Percentiles rank a stretch among this genome's conserved stretches.
Conservation (phyloP, 2,329 filamentous ascomycete genomes). For the Coniella lustricola region DNA sequence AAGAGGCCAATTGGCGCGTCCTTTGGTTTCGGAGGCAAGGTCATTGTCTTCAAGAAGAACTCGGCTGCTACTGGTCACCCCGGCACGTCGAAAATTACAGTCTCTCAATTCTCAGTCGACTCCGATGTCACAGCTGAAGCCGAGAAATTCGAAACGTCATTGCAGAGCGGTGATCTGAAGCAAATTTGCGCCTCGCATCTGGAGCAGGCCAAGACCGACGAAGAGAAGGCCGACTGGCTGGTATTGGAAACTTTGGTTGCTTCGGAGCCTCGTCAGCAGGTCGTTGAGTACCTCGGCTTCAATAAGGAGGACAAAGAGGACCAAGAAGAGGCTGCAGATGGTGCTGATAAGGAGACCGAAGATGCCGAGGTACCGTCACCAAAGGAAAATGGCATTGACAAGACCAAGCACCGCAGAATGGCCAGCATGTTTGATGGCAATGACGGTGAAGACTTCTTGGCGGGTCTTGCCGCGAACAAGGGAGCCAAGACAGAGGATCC, state of each 20-base stretch:
- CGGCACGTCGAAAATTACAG: constrained; percentile 67
- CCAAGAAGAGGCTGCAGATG: constrained; percentile 37
- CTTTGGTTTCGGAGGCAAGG: constrained; percentile 92
- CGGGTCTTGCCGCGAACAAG: constrained; percentile 78
- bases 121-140: constrained; percentile 76
- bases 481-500: constrained; percentile 89
- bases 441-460: constrained; percentile 80
- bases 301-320: constrained; percentile 56
- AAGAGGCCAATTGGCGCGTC: constrained; percentile 78
- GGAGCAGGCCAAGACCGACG: constrained; percentile 67
- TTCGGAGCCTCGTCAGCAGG: constrained; percentile 75
- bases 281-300: constrained; percentile 89
- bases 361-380: constrained; percentile 3
- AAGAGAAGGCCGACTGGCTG: constrained; percentile 94
- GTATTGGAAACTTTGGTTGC: constrained; percentile 85
- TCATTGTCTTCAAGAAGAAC: constrained; percentile 65
- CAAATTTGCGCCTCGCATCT: constrained; percentile 76
- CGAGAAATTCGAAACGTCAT: constrained; percentile 76
- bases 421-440: constrained; percentile 76
- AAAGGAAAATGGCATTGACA: constrained; percentile 14
- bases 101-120: constrained; percentile 85
- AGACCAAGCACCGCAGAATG: constrained; percentile 52
- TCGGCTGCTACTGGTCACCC: constrained; percentile 55
- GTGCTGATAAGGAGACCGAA: constrained; percentile 28
- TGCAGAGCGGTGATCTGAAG: constrained; percentile 70